These are phyloP conservation scores for Limnanthes douglasii DNA, from an alignment of 345 rosid genomes.

Conservation along the genomic window DNA sequence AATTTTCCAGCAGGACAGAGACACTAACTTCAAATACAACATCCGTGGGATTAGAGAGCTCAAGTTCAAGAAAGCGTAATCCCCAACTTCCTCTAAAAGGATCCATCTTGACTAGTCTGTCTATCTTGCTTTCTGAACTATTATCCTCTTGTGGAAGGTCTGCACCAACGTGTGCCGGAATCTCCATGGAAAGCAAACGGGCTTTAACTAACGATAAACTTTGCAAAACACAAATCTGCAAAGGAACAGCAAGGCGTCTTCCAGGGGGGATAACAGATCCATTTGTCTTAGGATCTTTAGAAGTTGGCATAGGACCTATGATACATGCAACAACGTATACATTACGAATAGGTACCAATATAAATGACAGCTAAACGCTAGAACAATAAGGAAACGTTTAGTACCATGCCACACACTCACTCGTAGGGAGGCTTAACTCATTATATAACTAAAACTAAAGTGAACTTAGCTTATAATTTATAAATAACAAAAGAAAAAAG, in stretches of 20 bases:
- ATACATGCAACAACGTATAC: constrained; percentile 9
- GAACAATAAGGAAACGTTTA: too few species aligned
- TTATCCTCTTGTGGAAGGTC: constrained; percentile 38
- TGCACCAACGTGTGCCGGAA: constrained; percentile 79
- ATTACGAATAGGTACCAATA: background rate
- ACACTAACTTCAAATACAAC: constrained; percentile 84
- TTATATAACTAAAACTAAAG: too few species aligned
- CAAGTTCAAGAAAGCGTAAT: constrained; percentile 83
- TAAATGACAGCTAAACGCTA: too few species aligned
- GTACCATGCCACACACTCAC: too few species aligned
- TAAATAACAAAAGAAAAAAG: too few species aligned
- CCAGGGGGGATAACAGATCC: constrained; percentile 57
- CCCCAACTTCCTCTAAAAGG: constrained; percentile 99
- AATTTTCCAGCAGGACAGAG: constrained; percentile 60
- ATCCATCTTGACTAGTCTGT: constrained; percentile 75
- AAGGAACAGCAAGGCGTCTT: constrained; percentile 79
- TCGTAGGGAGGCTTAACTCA: too few species aligned
- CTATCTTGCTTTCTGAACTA: constrained; percentile 40
- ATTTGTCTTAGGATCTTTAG: constrained; percentile 28
- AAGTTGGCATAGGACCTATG: constrained; percentile 45
- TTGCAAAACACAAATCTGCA: constrained; percentile 77
- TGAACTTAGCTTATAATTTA: too few species aligned
- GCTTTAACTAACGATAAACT: constrained; percentile 93
- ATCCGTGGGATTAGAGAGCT: constrained; percentile 87
- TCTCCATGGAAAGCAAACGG: constrained; percentile 95